Base-by-base conservation (phyloP, 2,329 filamentous ascomycete genomes). In the Zymoseptoria pseudotritici region DNA sequence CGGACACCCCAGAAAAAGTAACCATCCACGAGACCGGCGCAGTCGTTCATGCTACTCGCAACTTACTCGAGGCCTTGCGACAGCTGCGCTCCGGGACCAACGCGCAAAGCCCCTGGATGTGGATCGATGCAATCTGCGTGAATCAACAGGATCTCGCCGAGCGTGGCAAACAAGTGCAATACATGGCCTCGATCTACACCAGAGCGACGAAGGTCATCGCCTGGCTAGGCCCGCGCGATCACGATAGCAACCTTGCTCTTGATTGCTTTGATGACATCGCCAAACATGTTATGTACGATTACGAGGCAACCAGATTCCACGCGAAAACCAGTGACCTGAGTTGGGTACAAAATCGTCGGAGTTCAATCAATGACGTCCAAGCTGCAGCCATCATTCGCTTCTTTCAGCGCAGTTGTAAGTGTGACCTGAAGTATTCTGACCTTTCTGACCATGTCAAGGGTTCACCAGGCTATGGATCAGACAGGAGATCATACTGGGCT, bases 111-210 rank as follows among this genome's bases (percentile, higher is more conserved):
- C 4, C n/a, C 4, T 36, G 36, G 20, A 19, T 63, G 11, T 64
- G 62, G 62, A 26, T 64, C 6, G 62, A 62, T 51, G 62, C 60
- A 42, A 52, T 64, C 20, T 64, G 60, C 53, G 58, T 62, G 9
- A 62, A 64, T 24, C 62, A 64, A 29, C 21, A 55, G 5, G 52
- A 62, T 26, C 21, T 50, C 9, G 22, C 29, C 7, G 62, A 64
- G 50, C 58, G 56, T 21, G 26, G 50, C 20, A 10, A 24, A 13
- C 62, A 64, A 54, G 62, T 64, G 4, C 36, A 42, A 42, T 49
- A 54, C 36, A 64, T 64, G 62, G 26, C 26, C 8, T n/a, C 8
- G 11, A 58, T 64, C 31, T 64, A 64, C 54, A 26, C 13, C 11
- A 31, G 50, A 7, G 60, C 61, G 8, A 50, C 20, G n/a, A 13